Evolutionary conservation across 163 green algal species (phyloP).

Genomic region (Prototheca cutis): DNA sequence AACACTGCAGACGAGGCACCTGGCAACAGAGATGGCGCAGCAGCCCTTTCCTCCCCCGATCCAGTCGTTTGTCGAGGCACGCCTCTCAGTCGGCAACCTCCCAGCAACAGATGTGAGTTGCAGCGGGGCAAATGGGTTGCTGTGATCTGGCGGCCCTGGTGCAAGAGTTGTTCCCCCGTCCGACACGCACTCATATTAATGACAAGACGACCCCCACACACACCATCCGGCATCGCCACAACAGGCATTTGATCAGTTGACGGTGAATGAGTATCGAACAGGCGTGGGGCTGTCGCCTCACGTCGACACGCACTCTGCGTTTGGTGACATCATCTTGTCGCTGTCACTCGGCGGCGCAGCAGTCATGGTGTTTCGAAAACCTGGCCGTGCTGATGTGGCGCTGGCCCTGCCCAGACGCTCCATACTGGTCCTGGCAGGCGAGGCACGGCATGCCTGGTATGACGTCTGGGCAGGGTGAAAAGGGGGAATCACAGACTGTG

Average conservation of each 20-base stretch:
- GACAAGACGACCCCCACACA: not conserved
- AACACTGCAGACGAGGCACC: no score
- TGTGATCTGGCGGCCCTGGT: no score
- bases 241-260: constrained; percentile 70
- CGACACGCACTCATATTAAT: no score
- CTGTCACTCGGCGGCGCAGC: constrained; percentile 61
- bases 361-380: constrained; percentile 79
- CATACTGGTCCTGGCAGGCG: constrained; percentile 77
- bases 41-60: no score
- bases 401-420: constrained; percentile 76
- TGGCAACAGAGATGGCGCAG: no score
- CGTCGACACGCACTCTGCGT: constrained; percentile 93
- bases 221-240: not conserved
- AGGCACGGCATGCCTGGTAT: constrained; percentile 60
- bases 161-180: no score
- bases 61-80: no score
- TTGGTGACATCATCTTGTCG: constrained; percentile 73
- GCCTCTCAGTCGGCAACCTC: no score
- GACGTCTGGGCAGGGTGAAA: no score
- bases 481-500: not conserved
- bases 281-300: constrained; percentile 89
- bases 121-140: no score
- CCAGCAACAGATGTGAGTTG: no score
- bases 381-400: constrained; percentile 11
- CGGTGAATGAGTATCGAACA: constrained; percentile 85